Evolutionary conservation across 768 basidiomycete genomes (phyloP).

Genomic region (Russula sp.): DNA sequence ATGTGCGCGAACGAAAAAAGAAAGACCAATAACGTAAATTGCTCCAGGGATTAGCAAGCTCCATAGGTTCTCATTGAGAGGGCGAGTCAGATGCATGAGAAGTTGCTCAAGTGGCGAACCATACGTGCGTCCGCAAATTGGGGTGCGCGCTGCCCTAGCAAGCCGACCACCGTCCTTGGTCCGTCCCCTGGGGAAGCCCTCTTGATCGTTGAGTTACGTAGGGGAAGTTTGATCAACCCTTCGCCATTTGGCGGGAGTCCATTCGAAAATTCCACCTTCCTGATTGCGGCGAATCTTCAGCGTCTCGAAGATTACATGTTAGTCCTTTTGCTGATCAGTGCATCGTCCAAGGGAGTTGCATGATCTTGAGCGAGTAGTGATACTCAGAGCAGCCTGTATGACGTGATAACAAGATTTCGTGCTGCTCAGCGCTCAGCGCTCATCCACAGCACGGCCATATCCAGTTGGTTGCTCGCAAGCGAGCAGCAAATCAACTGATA

Average conservation of each 20-base stretch:
- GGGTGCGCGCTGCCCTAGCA: slow-evolving; percentile 28
- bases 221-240: slow-evolving; percentile 15
- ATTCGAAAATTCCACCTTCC: not conserved
- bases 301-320: not conserved
- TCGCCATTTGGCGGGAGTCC: not conserved
- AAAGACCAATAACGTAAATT: slow-evolving; percentile 62
- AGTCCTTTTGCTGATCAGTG: not conserved
- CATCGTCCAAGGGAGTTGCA: not conserved
- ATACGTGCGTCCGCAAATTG: slow-evolving; percentile 22
- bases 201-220: not conserved
- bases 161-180: slow-evolving; percentile 49
- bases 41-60: slow-evolving; percentile 47
- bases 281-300: not conserved
- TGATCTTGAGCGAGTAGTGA: not conserved
- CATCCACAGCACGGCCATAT: no score
- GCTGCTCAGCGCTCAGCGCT: no score
- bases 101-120: slow-evolving; percentile 42
- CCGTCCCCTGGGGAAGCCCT: slow-evolving; percentile 11
- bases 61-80: slow-evolving; percentile 41
- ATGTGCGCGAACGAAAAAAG: slow-evolving; percentile 66
- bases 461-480: no score
- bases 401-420: not conserved
- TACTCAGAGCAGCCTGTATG: not conserved
- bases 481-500: no score
- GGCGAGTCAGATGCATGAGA: slow-evolving; percentile 44